Conservation (phyloP, 129 eudicot species). For the Artemisia annua region DNA sequence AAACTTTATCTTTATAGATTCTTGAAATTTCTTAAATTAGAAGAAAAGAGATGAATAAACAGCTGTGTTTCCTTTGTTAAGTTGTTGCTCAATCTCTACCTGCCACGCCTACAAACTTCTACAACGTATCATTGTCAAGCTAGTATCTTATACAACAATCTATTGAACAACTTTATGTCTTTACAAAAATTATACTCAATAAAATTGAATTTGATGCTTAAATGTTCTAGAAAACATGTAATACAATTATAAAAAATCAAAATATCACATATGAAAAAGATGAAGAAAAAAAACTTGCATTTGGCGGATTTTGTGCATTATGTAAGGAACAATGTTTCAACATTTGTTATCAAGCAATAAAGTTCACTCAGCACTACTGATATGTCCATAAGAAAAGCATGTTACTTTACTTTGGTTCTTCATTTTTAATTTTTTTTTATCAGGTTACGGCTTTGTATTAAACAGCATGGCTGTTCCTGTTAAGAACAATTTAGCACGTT, state of each 20-base stretch:
- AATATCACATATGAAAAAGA: not conserved
- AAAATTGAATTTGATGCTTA: too few relatives aligned
- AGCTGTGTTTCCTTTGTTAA: constrained; percentile 40
- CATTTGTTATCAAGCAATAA: not conserved
- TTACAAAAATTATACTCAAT: not conserved
- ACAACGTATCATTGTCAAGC: constrained; percentile 7
- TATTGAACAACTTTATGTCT: not conserved
- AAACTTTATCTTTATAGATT: constrained; percentile 34
- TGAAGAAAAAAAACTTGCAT: not conserved
- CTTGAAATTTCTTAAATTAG: constrained; percentile 43
- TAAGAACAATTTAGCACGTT: too few relatives aligned
- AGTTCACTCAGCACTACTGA: not conserved
- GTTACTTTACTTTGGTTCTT: not conserved
- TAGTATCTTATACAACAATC: not conserved
- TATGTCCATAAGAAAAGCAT: not conserved
- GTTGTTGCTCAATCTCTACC: constrained; percentile 29
- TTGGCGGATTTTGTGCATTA: not conserved
- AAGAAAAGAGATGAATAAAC: constrained; percentile 36
- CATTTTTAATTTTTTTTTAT: not conserved
- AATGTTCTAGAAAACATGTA: not conserved
- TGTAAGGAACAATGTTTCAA: not conserved
- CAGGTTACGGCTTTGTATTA: not conserved
- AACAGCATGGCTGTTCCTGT: not conserved
- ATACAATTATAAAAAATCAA: not conserved
- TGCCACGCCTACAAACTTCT: constrained; percentile 33